Conservation (phyloP, 2,329 filamentous ascomycete species). For the Aspergillus nomiae region DNA sequence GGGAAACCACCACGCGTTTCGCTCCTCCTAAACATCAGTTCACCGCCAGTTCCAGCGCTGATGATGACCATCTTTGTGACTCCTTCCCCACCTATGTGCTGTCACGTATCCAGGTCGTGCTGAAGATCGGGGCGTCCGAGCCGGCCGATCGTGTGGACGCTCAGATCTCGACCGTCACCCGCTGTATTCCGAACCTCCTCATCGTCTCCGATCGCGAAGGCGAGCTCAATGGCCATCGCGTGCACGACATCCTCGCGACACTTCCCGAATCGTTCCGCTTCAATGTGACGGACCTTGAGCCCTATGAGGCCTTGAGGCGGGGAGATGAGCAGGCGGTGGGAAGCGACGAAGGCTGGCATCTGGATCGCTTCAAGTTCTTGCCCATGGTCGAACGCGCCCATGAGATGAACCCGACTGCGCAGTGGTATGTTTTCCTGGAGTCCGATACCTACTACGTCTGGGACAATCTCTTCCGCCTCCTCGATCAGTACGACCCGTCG, state of each 20-base stretch:
- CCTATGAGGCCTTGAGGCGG: slow-evolving; percentile 46
- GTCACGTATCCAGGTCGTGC: slow-evolving; percentile 48
- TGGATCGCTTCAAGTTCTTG: slow-evolving; percentile 62
- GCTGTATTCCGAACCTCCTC: slow-evolving; percentile 51
- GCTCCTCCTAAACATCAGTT: not conserved
- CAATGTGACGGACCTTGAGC: slow-evolving; percentile 39
- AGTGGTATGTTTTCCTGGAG: slow-evolving; percentile 61
- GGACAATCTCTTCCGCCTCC: slow-evolving; percentile 51
- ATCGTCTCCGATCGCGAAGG: slow-evolving; percentile 57
- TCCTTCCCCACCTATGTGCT: slow-evolving; percentile 40
- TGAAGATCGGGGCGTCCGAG: slow-evolving; percentile 55
- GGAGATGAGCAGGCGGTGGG: slow-evolving; percentile 32
- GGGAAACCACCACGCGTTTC: slow-evolving; percentile 25
- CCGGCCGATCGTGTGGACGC: slow-evolving; percentile 43
- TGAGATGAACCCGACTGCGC: slow-evolving; percentile 48
- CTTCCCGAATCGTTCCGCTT: slow-evolving; percentile 46
- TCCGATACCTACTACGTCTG: slow-evolving; percentile 56
- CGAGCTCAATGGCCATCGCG: slow-evolving; percentile 44
- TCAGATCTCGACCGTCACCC: slow-evolving; percentile 56
- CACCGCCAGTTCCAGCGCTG: not conserved
- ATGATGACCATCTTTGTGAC: slow-evolving; percentile 18
- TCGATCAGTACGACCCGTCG: slow-evolving; percentile 52
- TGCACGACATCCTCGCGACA: slow-evolving; percentile 51
- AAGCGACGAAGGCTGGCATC: slow-evolving; percentile 51
- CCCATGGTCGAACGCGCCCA: slow-evolving; percentile 58